A percentile compares a stretch with the other conserved stretches of the same genome.
Evolutionary conservation across 2,329 filamentous ascomycete species (phyloP).

Genomic region (Penicillium expansum): DNA sequence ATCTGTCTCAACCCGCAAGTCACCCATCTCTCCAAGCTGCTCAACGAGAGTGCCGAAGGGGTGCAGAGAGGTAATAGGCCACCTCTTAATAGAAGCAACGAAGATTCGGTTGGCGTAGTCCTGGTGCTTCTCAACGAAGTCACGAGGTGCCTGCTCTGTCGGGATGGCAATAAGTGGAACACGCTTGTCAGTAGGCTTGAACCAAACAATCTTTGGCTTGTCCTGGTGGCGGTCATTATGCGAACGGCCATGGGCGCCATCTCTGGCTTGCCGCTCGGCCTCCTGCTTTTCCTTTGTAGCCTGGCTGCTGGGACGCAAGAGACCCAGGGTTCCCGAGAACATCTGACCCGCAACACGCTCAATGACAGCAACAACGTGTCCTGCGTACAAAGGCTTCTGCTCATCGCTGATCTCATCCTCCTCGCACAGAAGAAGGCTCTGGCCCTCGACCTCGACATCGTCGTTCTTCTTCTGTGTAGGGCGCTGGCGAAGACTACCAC

Average conservation of each 20-base stretch:
- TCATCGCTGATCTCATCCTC: conserved; percentile 99
- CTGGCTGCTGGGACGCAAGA: conserved; percentile 93
- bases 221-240: conserved; percentile 85
- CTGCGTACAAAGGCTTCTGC: conserved; percentile 94
- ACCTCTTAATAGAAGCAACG: conserved; percentile 97
- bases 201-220: conserved; percentile 99
- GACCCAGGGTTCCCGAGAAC: conserved; percentile 94
- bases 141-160: conserved; percentile 92
- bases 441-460: conserved; percentile 96
- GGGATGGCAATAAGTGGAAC: conserved; percentile 97
- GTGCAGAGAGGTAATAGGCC: conserved; percentile 99
- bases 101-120: conserved; percentile 98
- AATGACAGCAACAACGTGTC: conserved; percentile 94
- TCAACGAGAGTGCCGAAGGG: conserved; percentile 97
- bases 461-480: conserved; percentile 99
- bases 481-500: conserved; percentile 91
- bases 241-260: conserved; percentile 69
- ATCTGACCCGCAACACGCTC: conserved; percentile 97
- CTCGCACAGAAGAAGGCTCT: conserved; percentile 92
- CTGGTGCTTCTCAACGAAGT: conserved; percentile 98
- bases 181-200: conserved; percentile 98
- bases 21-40: conserved; percentile 94
- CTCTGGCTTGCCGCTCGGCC: conserved; percentile 86
- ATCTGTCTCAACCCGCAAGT: conserved; percentile 96
- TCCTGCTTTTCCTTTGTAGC: conserved; percentile 99